phyloP scores from a whole-genome alignment of 176 grass and related monocot species.

The barley (Hordeum vulgare) region DNA sequence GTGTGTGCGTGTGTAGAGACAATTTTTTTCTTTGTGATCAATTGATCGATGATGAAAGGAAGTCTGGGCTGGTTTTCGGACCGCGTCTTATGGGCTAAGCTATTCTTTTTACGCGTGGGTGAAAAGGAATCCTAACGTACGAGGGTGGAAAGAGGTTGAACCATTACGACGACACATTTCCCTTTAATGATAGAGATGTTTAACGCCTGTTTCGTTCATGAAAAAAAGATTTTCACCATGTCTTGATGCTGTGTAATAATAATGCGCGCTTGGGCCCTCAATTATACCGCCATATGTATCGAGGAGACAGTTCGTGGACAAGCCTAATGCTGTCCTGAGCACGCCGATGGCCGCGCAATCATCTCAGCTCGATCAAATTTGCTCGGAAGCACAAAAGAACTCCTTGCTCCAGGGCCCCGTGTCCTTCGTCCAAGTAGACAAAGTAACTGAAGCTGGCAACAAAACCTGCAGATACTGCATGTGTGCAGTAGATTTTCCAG shows the following conservation, averaged over 20 bases:
- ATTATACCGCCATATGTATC: constrained; percentile 23
- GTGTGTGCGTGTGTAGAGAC: too few species aligned
- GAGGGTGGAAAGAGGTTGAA: too few species aligned
- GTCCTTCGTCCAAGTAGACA: neutral
- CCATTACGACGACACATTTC: too few species aligned
- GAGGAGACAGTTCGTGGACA: constrained; percentile 33
- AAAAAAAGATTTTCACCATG: neutral
- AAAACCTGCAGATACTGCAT: neutral
- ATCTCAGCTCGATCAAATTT: constrained; percentile 22
- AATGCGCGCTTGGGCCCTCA: constrained; percentile 18
- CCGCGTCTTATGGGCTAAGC: too few species aligned
- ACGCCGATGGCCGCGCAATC: constrained; percentile 41
- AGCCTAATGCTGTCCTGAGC: constrained; percentile 36
- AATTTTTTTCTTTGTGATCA: too few species aligned
- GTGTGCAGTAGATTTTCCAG: constrained; percentile 20
- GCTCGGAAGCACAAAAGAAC: neutral
- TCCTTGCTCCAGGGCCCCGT: neutral
- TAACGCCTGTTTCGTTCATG: too few species aligned
- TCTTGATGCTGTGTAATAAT: neutral
- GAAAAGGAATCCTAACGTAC: too few species aligned
- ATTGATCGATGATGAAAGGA: too few species aligned
- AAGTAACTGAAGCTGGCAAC: constrained; percentile 21
- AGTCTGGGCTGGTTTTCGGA: too few species aligned
- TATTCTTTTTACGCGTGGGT: too few species aligned
- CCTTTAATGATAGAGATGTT: too few species aligned